Evolutionary conservation across 805 yeast genomes (phyloP).

Genomic region (Vanderwaltozyma tropicalis): DNA sequence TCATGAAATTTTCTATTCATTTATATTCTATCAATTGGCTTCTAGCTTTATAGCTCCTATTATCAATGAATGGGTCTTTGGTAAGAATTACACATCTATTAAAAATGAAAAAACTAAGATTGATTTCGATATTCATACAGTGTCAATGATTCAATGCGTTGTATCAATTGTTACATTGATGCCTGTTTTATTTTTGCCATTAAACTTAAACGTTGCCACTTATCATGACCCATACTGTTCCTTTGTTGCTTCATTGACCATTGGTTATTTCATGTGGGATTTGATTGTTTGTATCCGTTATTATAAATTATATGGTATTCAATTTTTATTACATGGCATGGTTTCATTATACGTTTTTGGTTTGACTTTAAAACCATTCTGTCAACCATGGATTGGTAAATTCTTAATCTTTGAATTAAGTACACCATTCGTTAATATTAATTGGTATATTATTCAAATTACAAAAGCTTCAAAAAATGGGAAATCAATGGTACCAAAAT

Average conservation of each 20-base stretch:
- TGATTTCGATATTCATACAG: constrained; percentile 86
- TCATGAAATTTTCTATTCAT: constrained; percentile 63
- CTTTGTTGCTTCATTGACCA: constrained; percentile 56
- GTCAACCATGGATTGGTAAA: constrained; percentile 69
- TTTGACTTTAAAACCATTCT: constrained; percentile 65
- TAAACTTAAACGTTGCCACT: constrained; percentile 41
- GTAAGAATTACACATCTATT: constrained; percentile 43
- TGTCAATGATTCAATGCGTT: constrained; percentile 75
- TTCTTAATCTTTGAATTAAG: constrained; percentile 79
- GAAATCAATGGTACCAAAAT: constrained; percentile 29
- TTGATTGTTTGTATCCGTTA: constrained; percentile 52
- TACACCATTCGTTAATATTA: constrained; percentile 86
- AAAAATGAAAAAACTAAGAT: constrained; percentile 37
- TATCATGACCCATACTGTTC: constrained; percentile 72
- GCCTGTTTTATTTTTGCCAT: constrained; percentile 52
- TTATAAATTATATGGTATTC: constrained; percentile 60
- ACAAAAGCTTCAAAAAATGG: constrained; percentile 1
- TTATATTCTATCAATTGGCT: constrained; percentile 47
- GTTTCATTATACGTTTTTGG: constrained; percentile 48
- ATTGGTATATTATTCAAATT: constrained; percentile 46
- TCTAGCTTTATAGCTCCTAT: constrained; percentile 41
- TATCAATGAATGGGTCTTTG: constrained; percentile 40
- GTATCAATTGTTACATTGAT: constrained; percentile 48
- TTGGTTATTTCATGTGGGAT: constrained; percentile 91
- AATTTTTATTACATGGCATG: constrained; percentile 71